phyloP scores from a whole-genome alignment of 148 eudicot species.

The Rheum nobile region DNA sequence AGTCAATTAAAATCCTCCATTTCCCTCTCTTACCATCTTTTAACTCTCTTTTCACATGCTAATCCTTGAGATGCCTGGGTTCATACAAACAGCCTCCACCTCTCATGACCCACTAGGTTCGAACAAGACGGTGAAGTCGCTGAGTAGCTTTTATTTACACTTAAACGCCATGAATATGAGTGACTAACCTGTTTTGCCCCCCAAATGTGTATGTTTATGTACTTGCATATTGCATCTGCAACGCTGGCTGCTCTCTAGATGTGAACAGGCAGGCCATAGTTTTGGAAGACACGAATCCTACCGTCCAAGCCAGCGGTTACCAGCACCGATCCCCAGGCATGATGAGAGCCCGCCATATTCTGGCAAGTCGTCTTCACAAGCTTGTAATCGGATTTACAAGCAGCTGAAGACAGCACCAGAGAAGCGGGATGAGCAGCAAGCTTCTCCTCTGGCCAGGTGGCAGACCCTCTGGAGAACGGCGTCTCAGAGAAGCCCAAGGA shows the following conservation, averaged over 20 bases:
- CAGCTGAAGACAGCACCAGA: conserved; percentile 16
- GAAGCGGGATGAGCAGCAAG: conserved; percentile 30
- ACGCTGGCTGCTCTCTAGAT: conserved; percentile 16
- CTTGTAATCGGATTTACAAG: conserved; percentile 45
- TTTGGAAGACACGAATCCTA: conserved; percentile 63
- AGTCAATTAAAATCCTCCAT: neutral
- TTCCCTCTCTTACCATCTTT: no score
- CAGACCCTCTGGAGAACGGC: conserved; percentile 44
- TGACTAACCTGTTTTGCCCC: neutral
- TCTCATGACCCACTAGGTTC: neutral
- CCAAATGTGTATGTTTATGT: neutral
- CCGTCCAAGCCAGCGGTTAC: conserved; percentile 94
- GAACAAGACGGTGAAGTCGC: neutral
- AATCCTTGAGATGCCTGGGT: neutral
- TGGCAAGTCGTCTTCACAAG: conserved; percentile 53
- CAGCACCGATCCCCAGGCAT: conserved; percentile 80
- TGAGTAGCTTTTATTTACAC: neutral
- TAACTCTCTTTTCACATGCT: neutral
- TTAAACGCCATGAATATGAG: neutral
- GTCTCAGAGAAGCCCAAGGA: conserved; percentile 41
- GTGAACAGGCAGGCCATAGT: conserved; percentile 70
- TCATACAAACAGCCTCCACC: neutral
- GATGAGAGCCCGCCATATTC: conserved; percentile 40
- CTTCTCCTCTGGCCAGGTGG: conserved; percentile 94
- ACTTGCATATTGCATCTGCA: no score